These are phyloP conservation scores for Aegilops bicornis DNA, from an alignment of 176 grass and related monocot genomes.

Conservation along the genomic window DNA sequence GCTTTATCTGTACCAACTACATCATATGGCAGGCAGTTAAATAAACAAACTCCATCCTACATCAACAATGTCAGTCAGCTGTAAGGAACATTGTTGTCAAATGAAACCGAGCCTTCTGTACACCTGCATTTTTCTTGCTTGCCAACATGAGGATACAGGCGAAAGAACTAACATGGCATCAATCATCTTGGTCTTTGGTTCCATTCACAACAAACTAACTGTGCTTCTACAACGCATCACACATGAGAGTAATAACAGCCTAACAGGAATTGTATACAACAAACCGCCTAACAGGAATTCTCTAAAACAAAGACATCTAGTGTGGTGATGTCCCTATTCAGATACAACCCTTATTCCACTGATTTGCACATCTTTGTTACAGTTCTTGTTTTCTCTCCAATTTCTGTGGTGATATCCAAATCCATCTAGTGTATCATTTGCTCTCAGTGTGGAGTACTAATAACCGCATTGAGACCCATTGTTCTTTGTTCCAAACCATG, in stretches of 20 bases:
- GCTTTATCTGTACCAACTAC: background rate
- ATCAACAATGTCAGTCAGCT: background rate
- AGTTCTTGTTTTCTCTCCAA: background rate
- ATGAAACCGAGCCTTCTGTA: background rate
- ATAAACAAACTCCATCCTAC: background rate
- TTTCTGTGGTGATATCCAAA: background rate
- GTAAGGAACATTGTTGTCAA: background rate
- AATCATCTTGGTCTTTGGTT: background rate
- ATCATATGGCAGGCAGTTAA: background rate
- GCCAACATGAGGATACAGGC: background rate
- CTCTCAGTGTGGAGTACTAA: background rate
- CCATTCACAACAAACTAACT: background rate
- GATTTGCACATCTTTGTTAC: background rate
- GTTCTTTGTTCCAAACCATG: background rate
- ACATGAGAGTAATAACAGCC: background rate
- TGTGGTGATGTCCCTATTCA: conserved; percentile 4
- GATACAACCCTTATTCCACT: background rate
- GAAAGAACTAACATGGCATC: background rate
- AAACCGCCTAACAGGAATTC: too few species aligned
- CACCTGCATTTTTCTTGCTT: background rate
- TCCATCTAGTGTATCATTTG: background rate
- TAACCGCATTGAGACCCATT: background rate
- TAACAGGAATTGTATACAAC: background rate
- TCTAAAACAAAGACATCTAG: background rate
- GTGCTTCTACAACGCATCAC: background rate